phyloP scores from a whole-genome alignment of 2,329 filamentous ascomycete genomes.

The Anthostomella pinea region DNA sequence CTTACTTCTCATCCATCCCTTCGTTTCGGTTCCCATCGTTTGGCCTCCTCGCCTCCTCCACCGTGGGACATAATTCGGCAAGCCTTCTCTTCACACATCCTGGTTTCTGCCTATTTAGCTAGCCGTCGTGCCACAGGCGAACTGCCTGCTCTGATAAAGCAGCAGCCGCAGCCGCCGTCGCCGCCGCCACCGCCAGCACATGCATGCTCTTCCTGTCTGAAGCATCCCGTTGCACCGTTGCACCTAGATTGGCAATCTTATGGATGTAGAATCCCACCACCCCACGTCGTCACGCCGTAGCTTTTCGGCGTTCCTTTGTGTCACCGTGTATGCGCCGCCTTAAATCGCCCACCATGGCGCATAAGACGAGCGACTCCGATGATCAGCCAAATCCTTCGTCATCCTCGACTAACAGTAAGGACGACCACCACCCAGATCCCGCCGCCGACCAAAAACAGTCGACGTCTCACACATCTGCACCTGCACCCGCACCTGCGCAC shows the following conservation, averaged over 20 bases:
- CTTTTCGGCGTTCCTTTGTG: conserved; percentile 31
- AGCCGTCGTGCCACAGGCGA: conserved; percentile 23
- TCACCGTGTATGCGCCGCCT: conserved; percentile 33
- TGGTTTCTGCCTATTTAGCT: conserved; percentile 20
- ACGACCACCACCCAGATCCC: conserved; percentile 27
- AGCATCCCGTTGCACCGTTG: conserved; percentile 22
- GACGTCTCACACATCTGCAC: conserved; percentile 29
- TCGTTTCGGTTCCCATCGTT: conserved; percentile 12
- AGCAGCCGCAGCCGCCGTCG: too few relatives aligned
- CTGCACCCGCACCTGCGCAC: conserved; percentile 25
- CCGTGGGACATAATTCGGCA: conserved; percentile 21
- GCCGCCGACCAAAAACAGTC: conserved; percentile 28
- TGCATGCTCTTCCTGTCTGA: conserved; percentile 21
- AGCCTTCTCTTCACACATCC: conserved; percentile 20
- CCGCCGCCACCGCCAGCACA: too few relatives aligned
- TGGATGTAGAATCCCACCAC: conserved; percentile 26
- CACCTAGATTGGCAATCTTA: conserved; percentile 24
- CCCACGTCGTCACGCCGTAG: conserved; percentile 24
- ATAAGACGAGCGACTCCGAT: conserved; percentile 33
- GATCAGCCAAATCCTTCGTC: conserved; percentile 35
- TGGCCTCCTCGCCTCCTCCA: conserved; percentile 13
- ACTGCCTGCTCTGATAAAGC: conserved; percentile 18
- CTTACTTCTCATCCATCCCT: conserved; percentile 10
- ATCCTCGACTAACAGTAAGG: conserved; percentile 32
- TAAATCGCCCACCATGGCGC: conserved; percentile 35